Base-by-base conservation (phyloP, 2,329 filamentous ascomycete species). In the Microcyclosporella mali region DNA sequence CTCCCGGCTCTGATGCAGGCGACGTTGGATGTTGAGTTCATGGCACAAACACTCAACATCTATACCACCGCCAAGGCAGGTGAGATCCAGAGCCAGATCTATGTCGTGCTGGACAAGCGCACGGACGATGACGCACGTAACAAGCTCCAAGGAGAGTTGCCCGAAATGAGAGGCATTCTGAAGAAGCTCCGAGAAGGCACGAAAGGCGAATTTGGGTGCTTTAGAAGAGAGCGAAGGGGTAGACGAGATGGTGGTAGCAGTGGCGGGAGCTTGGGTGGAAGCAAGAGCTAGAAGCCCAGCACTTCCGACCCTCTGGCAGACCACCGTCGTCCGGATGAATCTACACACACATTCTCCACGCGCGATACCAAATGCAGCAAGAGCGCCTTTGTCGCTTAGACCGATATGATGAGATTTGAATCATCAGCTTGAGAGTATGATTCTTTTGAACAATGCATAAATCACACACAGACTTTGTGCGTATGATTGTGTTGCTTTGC, bases 11-110 rank as follows among this genome's bases (percentile, higher is more conserved):
- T 98, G 38, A 94, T 97, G 82, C 94, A 98, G 67, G 94, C 94
- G 1, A 98, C 92, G 0, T 78, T 98, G 1, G 92, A 98, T 60
- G 89, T 95, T 1, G 92, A 98, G 66, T 97, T 98, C 61, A 82
- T 97, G 44, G 87, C 89, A 1, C 92, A 98, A 70, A 95, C 90
- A 4, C 75, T 98, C 27, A 85, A 79, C 47, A 83, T 89, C 55
- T 98, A 94, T 65, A 92, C 87, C 0, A 92, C 87, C 0, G 85
- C 94, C 44, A 77, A 80, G 38, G 87, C 88, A 2, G 81, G 81
- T 6, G 81, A 89, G 61, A 75, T 86, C 11, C 92, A 97, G 69
- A 84, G 84, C 55, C 81, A 89, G 63, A 90, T 98, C 36, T 98
- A 97, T 66, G 79, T 92, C 52, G 88, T 92, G 61, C 71, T 98